Evolutionary conservation across 768 basidiomycete species (phyloP).

Genomic region (Cubamyces lactineus): DNA sequence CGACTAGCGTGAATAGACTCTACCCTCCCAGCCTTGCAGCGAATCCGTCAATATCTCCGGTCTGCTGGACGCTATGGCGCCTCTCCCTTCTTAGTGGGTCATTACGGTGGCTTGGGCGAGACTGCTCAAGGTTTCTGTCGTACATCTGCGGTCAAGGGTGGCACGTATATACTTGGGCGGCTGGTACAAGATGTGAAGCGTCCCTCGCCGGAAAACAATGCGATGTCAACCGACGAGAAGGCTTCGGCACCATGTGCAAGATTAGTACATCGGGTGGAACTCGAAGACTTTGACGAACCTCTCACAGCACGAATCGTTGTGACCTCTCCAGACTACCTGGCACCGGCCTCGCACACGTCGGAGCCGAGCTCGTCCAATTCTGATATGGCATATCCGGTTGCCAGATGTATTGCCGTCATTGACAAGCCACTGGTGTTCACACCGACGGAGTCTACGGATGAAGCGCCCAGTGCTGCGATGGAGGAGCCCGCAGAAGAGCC

Average conservation of each 20-base stretch:
- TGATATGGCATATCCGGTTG: slow-evolving; percentile 35
- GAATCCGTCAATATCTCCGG: slow-evolving; percentile 72
- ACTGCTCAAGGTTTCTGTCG: slow-evolving; percentile 91
- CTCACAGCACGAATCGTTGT: slow-evolving; percentile 60
- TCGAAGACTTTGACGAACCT: slow-evolving; percentile 64
- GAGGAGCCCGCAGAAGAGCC: slow-evolving; percentile 25
- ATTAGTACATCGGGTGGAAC: slow-evolving; percentile 45
- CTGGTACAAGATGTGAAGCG: slow-evolving; percentile 38
- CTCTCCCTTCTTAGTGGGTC: slow-evolving; percentile 90
- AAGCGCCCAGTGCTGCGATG: slow-evolving; percentile 17
- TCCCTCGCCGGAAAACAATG: slow-evolving; percentile 25
- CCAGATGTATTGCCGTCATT: slow-evolving; percentile 55
- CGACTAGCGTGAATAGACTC: slow-evolving; percentile 50
- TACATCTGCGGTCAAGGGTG: slow-evolving; percentile 79
- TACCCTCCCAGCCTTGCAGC: slow-evolving; percentile 64
- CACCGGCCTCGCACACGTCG: slow-evolving; percentile 3
- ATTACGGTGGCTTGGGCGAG: slow-evolving; percentile 93
- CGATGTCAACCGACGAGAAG: slow-evolving; percentile 6
- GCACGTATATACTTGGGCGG: slow-evolving; percentile 72
- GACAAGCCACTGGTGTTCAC: slow-evolving; percentile 42
- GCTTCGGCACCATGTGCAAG: not conserved
- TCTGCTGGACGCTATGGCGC: slow-evolving; percentile 86
- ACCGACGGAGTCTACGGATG: slow-evolving; percentile 32
- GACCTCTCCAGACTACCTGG: slow-evolving; percentile 45
- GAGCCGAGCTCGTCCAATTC: not conserved